Conservation (phyloP, 805 yeast species). For the Scheffersomyces coipomensis region DNA sequence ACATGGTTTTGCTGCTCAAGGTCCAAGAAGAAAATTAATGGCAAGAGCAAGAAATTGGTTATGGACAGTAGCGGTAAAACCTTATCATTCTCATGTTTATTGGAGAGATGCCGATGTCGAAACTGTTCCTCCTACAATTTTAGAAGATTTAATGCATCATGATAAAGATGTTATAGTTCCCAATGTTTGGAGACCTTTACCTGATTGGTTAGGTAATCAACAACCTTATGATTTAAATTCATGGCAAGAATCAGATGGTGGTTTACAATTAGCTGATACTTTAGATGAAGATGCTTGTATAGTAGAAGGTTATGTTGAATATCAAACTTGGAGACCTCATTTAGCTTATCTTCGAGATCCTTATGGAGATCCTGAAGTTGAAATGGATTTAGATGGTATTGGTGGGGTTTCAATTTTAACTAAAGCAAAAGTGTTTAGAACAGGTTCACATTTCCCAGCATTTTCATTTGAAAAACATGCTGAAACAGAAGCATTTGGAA, state of each 20-base stretch:
- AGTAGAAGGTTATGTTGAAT: constrained; percentile 96
- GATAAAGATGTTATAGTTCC: constrained; percentile 92
- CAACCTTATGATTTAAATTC: constrained; percentile 85
- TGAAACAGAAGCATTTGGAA: constrained; percentile 96
- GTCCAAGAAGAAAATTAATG: constrained; percentile 92
- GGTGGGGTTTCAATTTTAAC: constrained; percentile 95
- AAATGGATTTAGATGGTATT: constrained; percentile 91
- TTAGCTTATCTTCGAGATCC: constrained; percentile 93
- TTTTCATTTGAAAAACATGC: constrained; percentile 95
- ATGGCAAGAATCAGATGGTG: constrained; percentile 86
- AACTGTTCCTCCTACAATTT: constrained; percentile 75
- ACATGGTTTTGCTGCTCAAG: constrained; percentile 95
- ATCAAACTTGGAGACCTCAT: constrained; percentile 98
- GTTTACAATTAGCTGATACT: constrained; percentile 67
- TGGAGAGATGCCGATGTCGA: constrained; percentile 99
- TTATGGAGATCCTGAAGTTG: constrained; percentile 90
- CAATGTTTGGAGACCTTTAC: constrained; percentile 87
- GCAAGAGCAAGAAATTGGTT: constrained; percentile 96
- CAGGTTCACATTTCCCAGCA: constrained; percentile 95
- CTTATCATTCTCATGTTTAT: constrained; percentile 93
- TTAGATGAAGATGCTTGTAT: constrained; percentile 93
- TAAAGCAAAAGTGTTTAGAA: constrained; percentile 80
- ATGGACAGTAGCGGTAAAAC: constrained; percentile 78
- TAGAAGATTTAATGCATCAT: constrained; percentile 92
- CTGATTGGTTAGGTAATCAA: constrained; percentile 81